Conservation (phyloP, 2,329 filamentous ascomycete species). For the Alternaria panax region DNA sequence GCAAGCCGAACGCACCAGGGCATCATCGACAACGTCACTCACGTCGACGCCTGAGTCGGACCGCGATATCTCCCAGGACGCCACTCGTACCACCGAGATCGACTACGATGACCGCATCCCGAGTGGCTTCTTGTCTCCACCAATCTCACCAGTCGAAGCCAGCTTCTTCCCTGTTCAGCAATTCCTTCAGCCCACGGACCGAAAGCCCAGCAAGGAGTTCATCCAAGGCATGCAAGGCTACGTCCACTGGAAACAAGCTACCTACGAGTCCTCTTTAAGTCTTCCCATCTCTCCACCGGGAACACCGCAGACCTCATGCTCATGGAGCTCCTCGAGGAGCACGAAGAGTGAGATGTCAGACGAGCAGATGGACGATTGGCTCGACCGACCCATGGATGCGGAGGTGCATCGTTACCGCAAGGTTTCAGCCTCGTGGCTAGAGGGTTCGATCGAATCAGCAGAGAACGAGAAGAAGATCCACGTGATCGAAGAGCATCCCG, state of each 20-base stretch:
- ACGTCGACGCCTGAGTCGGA: slow-evolving; percentile 13
- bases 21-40: slow-evolving; percentile 9
- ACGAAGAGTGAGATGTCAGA: slow-evolving; percentile 23
- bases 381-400: slow-evolving; percentile 26
- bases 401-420: slow-evolving; percentile 26
- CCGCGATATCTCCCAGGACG: slow-evolving; percentile 8
- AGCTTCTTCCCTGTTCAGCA: slow-evolving; percentile 17
- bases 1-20: slow-evolving; percentile 9
- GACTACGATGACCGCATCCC: slow-evolving; percentile 1
- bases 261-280: slow-evolving; percentile 6
- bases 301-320: slow-evolving; percentile 9
- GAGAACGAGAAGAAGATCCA: slow-evolving; percentile 11
- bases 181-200: slow-evolving; percentile 11
- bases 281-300: slow-evolving; percentile 8
- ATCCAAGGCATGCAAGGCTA: slow-evolving; percentile 18
- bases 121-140: slow-evolving; percentile 7
- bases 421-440: slow-evolving; percentile 9
- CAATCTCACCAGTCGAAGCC: slow-evolving; percentile 8
- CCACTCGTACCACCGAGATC: slow-evolving; percentile 9
- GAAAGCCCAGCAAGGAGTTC: slow-evolving; percentile 9
- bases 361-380: slow-evolving; percentile 30
- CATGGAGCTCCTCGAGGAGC: slow-evolving; percentile 13
- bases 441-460: background rate
- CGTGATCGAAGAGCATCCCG: slow-evolving; percentile 13
- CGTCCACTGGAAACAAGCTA: slow-evolving; percentile 15